A percentile compares a stretch with the other conserved stretches of the same genome.
Conservation (phyloP, 2,329 filamentous ascomycete species). For the Neospermospora avenae region DNA sequence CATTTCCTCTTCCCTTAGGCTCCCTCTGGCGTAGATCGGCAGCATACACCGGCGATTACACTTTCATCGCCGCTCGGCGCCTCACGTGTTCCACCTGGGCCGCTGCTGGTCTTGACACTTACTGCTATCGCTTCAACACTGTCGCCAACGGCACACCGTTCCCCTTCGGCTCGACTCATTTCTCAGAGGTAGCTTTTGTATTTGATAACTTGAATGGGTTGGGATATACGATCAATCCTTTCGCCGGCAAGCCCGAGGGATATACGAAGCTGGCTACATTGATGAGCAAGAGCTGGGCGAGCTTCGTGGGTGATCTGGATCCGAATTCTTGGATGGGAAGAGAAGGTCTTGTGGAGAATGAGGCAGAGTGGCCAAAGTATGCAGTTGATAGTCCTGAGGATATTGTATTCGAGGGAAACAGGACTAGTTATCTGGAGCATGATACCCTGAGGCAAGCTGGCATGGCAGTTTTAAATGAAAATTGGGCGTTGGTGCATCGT, state of each 20-base stretch:
- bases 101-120: constrained; percentile 23
- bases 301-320: constrained; percentile 20
- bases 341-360: constrained; percentile 10
- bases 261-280: constrained; percentile 6
- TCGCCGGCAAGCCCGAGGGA: constrained; percentile 21
- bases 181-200: constrained; percentile 50
- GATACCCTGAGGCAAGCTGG: constrained; percentile 44
- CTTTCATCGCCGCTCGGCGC: constrained; percentile 14
- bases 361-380: constrained; percentile 44
- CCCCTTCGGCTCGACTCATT: constrained; percentile 36
- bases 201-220: constrained; percentile 49
- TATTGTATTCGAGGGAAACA: constrained; percentile 48
- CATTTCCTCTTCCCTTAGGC: constrained; percentile 31
- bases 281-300: constrained; percentile 21
- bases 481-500: background rate
- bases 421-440: constrained; percentile 41
- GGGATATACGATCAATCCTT: constrained; percentile 42
- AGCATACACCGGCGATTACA: constrained; percentile 14
- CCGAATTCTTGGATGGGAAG: constrained; percentile 18
- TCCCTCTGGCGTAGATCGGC: constrained; percentile 18
- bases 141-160: constrained; percentile 31
- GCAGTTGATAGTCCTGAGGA: constrained; percentile 33
- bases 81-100: constrained; percentile 15
- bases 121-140: constrained; percentile 45
- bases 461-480: constrained; percentile 33